phyloP scores from a whole-genome alignment of 805 yeast species.

The Ogataea naganishii region DNA sequence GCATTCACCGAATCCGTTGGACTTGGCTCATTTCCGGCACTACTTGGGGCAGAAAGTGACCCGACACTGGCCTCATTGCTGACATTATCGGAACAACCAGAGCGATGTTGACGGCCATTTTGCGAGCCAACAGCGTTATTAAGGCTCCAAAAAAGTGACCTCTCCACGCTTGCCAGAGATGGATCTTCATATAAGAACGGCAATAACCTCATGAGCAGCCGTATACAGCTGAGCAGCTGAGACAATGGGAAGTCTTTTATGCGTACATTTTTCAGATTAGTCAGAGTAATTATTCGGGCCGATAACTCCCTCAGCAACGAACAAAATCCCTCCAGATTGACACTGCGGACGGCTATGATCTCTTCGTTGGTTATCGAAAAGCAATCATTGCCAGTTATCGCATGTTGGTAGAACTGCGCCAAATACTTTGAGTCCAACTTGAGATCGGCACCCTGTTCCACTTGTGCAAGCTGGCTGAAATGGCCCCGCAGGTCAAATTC shows the following conservation, averaged over 20 bases:
- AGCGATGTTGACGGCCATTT: slow-evolving; percentile 4
- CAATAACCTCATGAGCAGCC: slow-evolving; percentile 54
- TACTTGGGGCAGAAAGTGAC: slow-evolving; percentile 11
- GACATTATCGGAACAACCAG: slow-evolving; percentile 4
- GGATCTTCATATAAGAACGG: slow-evolving; percentile 61
- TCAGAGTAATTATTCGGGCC: slow-evolving; percentile 22
- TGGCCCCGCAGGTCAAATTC: too few species aligned
- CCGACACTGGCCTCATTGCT: slow-evolving; percentile 17
- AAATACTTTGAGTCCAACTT: too few species aligned
- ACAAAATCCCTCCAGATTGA: slow-evolving; percentile 49
- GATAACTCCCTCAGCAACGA: slow-evolving; percentile 36
- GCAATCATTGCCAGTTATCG: slow-evolving; percentile 46
- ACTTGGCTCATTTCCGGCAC: slow-evolving; percentile 11
- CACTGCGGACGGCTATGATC: slow-evolving; percentile 48
- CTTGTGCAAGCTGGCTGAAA: too few species aligned
- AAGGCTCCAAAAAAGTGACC: slow-evolving; percentile 36
- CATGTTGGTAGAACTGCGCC: slow-evolving; percentile 39
- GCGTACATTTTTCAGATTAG: slow-evolving; percentile 15
- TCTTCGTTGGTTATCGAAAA: slow-evolving; percentile 50
- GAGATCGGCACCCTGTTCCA: too few species aligned
- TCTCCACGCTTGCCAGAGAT: slow-evolving; percentile 24
- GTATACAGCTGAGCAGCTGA: slow-evolving; percentile 50
- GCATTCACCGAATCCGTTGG: slow-evolving; percentile 12
- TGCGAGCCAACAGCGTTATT: slow-evolving; percentile 8
- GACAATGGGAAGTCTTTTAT: slow-evolving; percentile 15